Base-by-base conservation (phyloP, 2,329 filamentous ascomycete genomes). In the Sarocladium kiliense region DNA sequence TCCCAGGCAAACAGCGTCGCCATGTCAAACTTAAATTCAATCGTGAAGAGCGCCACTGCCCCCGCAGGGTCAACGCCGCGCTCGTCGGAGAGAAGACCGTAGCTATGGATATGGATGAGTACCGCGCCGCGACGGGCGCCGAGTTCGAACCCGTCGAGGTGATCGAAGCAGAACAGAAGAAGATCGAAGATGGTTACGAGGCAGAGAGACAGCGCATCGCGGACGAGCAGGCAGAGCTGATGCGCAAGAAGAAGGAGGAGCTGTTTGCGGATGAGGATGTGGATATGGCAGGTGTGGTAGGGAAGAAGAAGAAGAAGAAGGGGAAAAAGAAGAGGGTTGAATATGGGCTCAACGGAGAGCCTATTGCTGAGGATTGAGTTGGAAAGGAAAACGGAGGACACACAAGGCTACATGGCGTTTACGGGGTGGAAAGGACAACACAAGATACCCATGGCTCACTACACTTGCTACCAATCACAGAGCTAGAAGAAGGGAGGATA, bases 1-100 rank as follows among this genome's bases (percentile, higher is more conserved):
- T 95, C 64, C 81, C 84, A 1, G 80, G 81, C 59, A 85, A 87
- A 64, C 87, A 81, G 57, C 80, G 90, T 18, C 81, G 86, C 30
- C 84, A 89, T 67, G 80, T 94, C 71, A 93, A 93, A 73, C 79
- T 87, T 60, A 94, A 94, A 67, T 94, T 90, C 72, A 88, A 86
- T 63, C 85, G 86, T 58, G 90, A 94, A 70, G 89, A 94, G 71
- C 78, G 82, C 32, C 75, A 82, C 54, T 79, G 86, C 59, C 84
- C 87, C 0, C 71, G 74, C 2, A 79, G 81, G 58, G 78, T 95
- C 61, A 84, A 83, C 58, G 77, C 77, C 34, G 83, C 83, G 4
- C 74, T 94, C 55, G 80, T 79, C 34, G 82, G 82, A 55, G 74
- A 79, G 61, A 81, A 84, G 70, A 77, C 76, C 27, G 74, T 78